Conservation (phyloP, 2,329 filamentous ascomycete genomes). For the Chalaropsis ovoidea region DNA sequence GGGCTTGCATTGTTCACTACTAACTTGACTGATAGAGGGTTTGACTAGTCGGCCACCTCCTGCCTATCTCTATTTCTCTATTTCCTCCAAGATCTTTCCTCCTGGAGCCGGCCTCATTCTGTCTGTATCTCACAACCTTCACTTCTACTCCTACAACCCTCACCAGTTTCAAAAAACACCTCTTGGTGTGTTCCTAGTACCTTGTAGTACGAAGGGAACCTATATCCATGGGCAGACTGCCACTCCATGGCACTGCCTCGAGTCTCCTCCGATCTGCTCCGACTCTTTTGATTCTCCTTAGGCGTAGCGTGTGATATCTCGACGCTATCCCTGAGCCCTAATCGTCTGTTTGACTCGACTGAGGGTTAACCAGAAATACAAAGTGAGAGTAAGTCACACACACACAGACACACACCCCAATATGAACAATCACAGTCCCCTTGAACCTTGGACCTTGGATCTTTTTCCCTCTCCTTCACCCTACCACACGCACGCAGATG, state of each 20-base stretch:
- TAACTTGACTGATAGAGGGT: not conserved
- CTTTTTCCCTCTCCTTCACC: not conserved
- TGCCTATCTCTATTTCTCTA: too few relatives aligned
- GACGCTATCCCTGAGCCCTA: not conserved
- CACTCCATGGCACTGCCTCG: not conserved
- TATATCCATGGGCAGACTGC: not conserved
- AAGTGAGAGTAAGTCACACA: not conserved
- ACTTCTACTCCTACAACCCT: not conserved
- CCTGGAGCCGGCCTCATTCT: too few relatives aligned
- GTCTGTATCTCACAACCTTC: not conserved
- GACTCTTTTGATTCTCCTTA: not conserved
- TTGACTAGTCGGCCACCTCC: too few relatives aligned
- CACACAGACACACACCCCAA: not conserved
- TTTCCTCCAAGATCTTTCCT: too few relatives aligned
- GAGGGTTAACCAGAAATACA: not conserved
- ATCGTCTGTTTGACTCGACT: not conserved
- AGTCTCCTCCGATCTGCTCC: not conserved
- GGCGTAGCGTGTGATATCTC: not conserved
- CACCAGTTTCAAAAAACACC: too few relatives aligned
- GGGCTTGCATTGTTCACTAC: not conserved
- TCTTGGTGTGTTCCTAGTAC: not conserved
- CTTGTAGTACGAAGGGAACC: not conserved
- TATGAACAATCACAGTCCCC: not conserved
- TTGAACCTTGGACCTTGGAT: not conserved
- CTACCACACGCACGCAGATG: not conserved